These are phyloP conservation scores for Onygenales sp. DNA, from an alignment of 2,329 filamentous ascomycete species.

Conservation along the genomic window DNA sequence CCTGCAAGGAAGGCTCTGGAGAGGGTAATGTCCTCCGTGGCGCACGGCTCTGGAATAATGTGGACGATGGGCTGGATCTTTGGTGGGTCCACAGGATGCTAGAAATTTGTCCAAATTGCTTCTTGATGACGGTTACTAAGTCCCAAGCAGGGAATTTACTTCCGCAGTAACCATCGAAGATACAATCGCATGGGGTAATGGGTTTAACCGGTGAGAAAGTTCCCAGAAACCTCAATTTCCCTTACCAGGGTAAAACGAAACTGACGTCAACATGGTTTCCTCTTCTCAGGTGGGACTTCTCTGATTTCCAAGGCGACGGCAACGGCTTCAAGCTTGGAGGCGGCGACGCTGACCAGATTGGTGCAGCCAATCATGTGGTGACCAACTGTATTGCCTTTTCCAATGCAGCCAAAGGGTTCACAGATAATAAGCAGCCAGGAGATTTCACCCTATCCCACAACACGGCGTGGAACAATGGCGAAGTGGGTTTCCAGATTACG, in stretches of 20 bases:
- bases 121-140: slow-evolving; percentile 20
- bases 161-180: slow-evolving; percentile 24
- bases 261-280: slow-evolving; percentile 8
- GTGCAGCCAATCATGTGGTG: slow-evolving; percentile 34
- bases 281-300: slow-evolving; percentile 29
- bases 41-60: slow-evolving; percentile 42
- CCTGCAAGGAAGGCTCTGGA: slow-evolving; percentile 38
- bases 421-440: slow-evolving; percentile 38
- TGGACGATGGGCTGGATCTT: slow-evolving; percentile 41
- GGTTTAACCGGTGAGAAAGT: slow-evolving; percentile 24
- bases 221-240: neutral
- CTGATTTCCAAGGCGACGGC: slow-evolving; percentile 36
- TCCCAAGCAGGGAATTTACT: slow-evolving; percentile 27
- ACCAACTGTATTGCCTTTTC: slow-evolving; percentile 38
- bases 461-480: slow-evolving; percentile 39
- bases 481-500: slow-evolving; percentile 32
- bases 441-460: slow-evolving; percentile 32
- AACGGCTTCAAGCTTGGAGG: slow-evolving; percentile 42
- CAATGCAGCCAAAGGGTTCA: slow-evolving; percentile 39
- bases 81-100: slow-evolving; percentile 13
- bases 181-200: slow-evolving; percentile 39
- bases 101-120: neutral
- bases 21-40: slow-evolving; percentile 38
- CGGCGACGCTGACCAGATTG: slow-evolving; percentile 24
- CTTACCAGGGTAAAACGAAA: neutral